Percentiles rank a stretch among this genome's conserved stretches.
Conservation (phyloP, 2,329 filamentous ascomycete genomes). For the Exophiala dermatitidis region DNA sequence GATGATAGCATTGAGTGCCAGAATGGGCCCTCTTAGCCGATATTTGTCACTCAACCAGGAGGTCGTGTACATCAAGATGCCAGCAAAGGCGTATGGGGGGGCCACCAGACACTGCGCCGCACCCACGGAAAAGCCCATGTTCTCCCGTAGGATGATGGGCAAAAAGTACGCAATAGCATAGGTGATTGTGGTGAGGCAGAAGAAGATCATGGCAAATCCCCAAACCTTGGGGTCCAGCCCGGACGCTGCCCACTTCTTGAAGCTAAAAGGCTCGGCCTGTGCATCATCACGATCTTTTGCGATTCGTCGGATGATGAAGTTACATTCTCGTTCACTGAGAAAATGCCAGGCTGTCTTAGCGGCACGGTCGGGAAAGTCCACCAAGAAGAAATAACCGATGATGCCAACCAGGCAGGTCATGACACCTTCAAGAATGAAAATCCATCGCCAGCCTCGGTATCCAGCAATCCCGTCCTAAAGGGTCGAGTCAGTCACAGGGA, state of each 20-base stretch:
- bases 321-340: constrained; percentile 26
- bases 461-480: constrained; percentile 6
- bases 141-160: constrained; percentile 60
- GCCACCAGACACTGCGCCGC: constrained; percentile 64
- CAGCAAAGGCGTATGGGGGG: constrained; percentile 59
- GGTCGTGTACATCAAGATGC: constrained; percentile 51
- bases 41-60: constrained; percentile 62
- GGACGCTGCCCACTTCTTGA: constrained; percentile 43
- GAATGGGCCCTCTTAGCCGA: constrained; percentile 57
- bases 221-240: constrained; percentile 48
- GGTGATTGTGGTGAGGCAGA: constrained; percentile 60
- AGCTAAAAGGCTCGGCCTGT: constrained; percentile 41
- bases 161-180: constrained; percentile 76
- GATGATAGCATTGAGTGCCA: constrained; percentile 59
- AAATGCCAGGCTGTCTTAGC: constrained; percentile 30
- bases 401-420: constrained; percentile 27
- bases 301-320: constrained; percentile 38
- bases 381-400: constrained; percentile 32
- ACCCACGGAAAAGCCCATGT: constrained; percentile 58
- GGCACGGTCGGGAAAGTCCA: constrained; percentile 34
- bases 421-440: constrained; percentile 23
- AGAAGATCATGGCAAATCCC: constrained; percentile 48
- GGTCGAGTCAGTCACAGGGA: background rate
- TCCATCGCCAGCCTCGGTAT: constrained; percentile 15
- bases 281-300: constrained; percentile 49